Percentiles rank a stretch among this genome's conserved stretches.
Conservation (phyloP, 177 flowering plant species). For the Telopea speciosissima region DNA sequence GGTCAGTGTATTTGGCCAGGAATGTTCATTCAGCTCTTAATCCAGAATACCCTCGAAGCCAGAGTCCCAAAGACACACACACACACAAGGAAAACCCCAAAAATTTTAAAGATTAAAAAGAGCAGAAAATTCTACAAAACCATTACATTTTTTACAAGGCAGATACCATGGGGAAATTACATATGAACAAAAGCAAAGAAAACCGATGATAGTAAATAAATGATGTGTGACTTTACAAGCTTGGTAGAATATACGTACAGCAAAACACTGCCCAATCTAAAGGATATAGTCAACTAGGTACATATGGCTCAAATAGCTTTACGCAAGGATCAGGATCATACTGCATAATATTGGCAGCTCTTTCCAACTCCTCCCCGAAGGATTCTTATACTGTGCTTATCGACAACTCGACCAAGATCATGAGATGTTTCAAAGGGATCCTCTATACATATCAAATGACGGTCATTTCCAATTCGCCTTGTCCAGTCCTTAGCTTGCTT, state of each 20-base stretch:
- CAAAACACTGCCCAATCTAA: neutral
- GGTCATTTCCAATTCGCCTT: slow-evolving; percentile 86
- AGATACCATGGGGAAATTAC: neutral
- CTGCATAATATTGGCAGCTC: slow-evolving; percentile 86
- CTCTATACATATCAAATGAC: slow-evolving; percentile 97
- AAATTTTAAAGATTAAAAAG: too few relatives aligned
- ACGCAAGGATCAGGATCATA: slow-evolving; percentile 67
- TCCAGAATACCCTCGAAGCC: too few relatives aligned
- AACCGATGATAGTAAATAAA: neutral
- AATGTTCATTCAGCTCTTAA: too few relatives aligned
- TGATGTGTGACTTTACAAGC: neutral
- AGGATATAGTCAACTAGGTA: slow-evolving; percentile 21
- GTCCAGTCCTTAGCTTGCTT: slow-evolving; percentile 93
- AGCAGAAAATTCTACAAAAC: neutral
- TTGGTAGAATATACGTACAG: slow-evolving; percentile 9
- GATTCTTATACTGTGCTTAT: slow-evolving; percentile 68
- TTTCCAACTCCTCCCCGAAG: slow-evolving; percentile 86
- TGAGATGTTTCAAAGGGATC: slow-evolving; percentile 88
- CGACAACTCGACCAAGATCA: slow-evolving; percentile 95
- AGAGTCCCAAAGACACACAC: too few relatives aligned
- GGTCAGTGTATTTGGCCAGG: too few relatives aligned
- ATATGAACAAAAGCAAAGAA: neutral
- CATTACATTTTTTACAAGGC: neutral
- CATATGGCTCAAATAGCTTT: slow-evolving; percentile 74
- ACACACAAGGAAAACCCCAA: too few relatives aligned